phyloP scores from a whole-genome alignment of 2,329 filamentous ascomycete genomes.

The Cadophora malorum region DNA sequence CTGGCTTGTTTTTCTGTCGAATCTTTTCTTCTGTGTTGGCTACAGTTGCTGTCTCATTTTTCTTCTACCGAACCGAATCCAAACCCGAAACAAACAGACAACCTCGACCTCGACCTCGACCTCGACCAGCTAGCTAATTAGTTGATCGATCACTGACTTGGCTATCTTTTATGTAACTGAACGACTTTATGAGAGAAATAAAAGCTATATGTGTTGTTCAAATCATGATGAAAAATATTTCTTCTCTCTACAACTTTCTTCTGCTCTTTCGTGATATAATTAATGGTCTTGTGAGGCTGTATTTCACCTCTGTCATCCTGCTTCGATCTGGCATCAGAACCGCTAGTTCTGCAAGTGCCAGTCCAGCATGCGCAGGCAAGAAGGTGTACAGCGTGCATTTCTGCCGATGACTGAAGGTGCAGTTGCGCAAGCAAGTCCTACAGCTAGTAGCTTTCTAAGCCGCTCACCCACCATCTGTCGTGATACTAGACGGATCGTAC shows the following conservation, averaged over 20 bases:
- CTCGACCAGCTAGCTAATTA: background rate
- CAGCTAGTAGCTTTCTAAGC: background rate
- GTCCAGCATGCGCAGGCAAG: background rate
- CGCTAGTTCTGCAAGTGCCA: background rate
- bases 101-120: background rate
- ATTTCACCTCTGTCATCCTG: no score
- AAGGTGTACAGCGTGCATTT: background rate
- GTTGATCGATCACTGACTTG: conserved; percentile 32
- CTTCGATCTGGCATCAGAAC: background rate
- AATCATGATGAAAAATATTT: conserved; percentile 14
- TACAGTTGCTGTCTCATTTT: background rate
- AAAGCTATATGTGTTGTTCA: conserved; percentile 49
- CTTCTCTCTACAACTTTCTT: background rate
- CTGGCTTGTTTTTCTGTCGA: conserved; percentile 38
- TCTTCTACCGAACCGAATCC: background rate
- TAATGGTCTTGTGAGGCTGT: background rate
- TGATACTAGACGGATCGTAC: background rate
- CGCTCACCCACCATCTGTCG: background rate
- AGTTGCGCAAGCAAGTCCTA: background rate
- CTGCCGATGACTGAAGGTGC: background rate
- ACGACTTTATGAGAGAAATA: conserved; percentile 50
- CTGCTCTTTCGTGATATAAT: background rate
- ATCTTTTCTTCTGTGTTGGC: conserved; percentile 32
- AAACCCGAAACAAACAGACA: background rate
- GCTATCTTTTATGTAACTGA: conserved; percentile 48